Evolutionary conservation across 805 yeast species (phyloP).

Genomic region (Saccharomycopsis sp.): DNA sequence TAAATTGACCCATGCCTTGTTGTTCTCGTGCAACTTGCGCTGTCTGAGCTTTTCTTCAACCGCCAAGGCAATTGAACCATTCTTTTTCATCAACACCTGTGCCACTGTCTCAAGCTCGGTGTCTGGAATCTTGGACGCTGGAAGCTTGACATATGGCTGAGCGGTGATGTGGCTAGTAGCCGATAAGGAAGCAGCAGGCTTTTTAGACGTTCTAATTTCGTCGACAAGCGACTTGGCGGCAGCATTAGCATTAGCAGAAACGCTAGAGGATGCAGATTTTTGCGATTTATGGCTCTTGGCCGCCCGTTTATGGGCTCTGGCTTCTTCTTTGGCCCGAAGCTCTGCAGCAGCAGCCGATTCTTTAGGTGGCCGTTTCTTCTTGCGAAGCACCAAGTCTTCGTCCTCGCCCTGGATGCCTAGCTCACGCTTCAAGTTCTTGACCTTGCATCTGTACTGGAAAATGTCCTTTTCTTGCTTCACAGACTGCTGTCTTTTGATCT

Average conservation of each 20-base stretch:
- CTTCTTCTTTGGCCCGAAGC: background rate
- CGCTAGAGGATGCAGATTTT: slow-evolving; percentile 18
- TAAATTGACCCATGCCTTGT: slow-evolving; percentile 71
- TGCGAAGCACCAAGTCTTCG: slow-evolving; percentile 70
- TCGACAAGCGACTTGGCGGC: slow-evolving; percentile 9
- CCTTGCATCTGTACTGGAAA: slow-evolving; percentile 65
- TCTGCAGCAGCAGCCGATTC: background rate
- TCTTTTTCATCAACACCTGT: slow-evolving; percentile 64
- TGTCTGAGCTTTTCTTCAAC: slow-evolving; percentile 78
- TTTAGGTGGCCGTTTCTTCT: too few relatives aligned
- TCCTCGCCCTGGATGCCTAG: slow-evolving; percentile 79
- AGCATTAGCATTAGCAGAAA: slow-evolving; percentile 15
- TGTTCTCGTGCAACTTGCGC: slow-evolving; percentile 51
- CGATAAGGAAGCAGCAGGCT: slow-evolving; percentile 21
- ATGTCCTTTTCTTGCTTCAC: slow-evolving; percentile 57
- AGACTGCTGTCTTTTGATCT: slow-evolving; percentile 52
- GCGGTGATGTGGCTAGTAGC: slow-evolving; percentile 20
- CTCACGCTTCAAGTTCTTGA: slow-evolving; percentile 68
- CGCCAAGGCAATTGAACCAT: slow-evolving; percentile 71
- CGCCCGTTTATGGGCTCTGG: background rate
- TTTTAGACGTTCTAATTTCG: slow-evolving; percentile 9
- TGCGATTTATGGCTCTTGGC: slow-evolving; percentile 26
- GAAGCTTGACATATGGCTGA: slow-evolving; percentile 80
- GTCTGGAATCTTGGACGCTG: slow-evolving; percentile 90
- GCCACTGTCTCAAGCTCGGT: slow-evolving; percentile 81